A percentile compares a stretch with the other conserved stretches of the same genome.
phyloP scores from a whole-genome alignment of 352 stramenopile genomes.

The Pythium brassicae region DNA sequence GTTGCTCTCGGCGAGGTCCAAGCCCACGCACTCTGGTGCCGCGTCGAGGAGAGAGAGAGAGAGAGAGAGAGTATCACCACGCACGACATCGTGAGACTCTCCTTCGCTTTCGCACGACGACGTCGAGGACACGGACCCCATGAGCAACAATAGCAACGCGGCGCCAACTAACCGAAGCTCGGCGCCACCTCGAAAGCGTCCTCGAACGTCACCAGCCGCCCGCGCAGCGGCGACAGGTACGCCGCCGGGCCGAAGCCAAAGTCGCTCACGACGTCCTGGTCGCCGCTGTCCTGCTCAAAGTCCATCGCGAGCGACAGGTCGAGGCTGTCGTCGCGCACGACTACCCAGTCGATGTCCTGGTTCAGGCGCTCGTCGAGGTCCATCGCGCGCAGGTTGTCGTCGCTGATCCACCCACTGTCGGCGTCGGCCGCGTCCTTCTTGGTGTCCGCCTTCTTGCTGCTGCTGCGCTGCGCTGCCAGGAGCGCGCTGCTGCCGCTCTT shows the following conservation, averaged over 20 bases:
- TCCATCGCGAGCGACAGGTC: constrained; percentile 55
- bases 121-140: constrained; percentile 8
- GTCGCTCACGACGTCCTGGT: constrained; percentile 46
- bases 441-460: constrained; percentile 22
- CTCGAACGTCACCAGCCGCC: constrained; percentile 25
- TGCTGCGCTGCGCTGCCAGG: constrained; percentile 20
- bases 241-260: constrained; percentile 56
- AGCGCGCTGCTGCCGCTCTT: constrained; percentile 21
- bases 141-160: constrained; percentile 37
- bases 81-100: constrained; percentile 18
- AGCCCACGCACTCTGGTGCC: constrained; percentile 33
- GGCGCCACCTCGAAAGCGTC: constrained; percentile 41
- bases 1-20: constrained; percentile 29
- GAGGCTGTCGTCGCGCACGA: constrained; percentile 63
- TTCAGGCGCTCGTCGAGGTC: constrained; percentile 72
- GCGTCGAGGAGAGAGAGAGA: constrained; percentile 23
- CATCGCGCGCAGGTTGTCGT: constrained; percentile 73
- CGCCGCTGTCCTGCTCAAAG: constrained; percentile 31
- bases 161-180: constrained; percentile 75
- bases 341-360: constrained; percentile 84
- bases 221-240: constrained; percentile 50
- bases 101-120: constrained; percentile 2
- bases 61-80: constrained; percentile 14
- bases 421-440: constrained; percentile 32
- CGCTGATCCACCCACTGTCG: constrained; percentile 66